Evolutionary conservation across 345 rosid species (phyloP).

Genomic region (Acer negundo): DNA sequence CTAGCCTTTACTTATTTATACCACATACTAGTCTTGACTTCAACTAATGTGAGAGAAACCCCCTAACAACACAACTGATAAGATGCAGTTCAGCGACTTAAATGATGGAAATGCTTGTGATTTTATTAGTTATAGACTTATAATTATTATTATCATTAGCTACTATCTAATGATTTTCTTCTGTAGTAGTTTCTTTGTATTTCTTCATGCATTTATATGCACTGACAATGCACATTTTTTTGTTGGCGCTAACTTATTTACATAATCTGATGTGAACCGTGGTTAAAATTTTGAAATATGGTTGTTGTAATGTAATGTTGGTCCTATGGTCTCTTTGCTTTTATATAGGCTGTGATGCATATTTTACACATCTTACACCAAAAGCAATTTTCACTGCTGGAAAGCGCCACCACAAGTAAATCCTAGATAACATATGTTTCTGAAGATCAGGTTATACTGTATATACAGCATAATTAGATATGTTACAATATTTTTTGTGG

Average conservation of each 20-base stretch:
- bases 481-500: not conserved
- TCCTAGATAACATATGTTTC: not conserved
- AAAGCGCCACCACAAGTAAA: not conserved
- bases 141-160: not conserved
- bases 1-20: too few species aligned
- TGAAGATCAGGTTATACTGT: not conserved
- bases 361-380: not conserved
- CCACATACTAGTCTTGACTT: too few species aligned
- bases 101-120: not conserved
- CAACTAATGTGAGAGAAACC: too few species aligned
- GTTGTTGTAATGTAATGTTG: not conserved
- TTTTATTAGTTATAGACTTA: conserved; percentile 3
- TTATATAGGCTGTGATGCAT: not conserved
- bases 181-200: not conserved
- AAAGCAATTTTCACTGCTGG: not conserved
- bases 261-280: not conserved
- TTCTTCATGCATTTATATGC: not conserved
- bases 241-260: not conserved
- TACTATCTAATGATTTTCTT: not conserved
- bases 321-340: not conserved
- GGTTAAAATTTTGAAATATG: conserved; percentile 1
- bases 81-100: not conserved
- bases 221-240: not conserved
- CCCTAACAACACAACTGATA: not conserved
- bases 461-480: not conserved